Evolutionary conservation across 2,329 filamentous ascomycete genomes (phyloP).

Genomic region (Lasiodiplodia citricola): DNA sequence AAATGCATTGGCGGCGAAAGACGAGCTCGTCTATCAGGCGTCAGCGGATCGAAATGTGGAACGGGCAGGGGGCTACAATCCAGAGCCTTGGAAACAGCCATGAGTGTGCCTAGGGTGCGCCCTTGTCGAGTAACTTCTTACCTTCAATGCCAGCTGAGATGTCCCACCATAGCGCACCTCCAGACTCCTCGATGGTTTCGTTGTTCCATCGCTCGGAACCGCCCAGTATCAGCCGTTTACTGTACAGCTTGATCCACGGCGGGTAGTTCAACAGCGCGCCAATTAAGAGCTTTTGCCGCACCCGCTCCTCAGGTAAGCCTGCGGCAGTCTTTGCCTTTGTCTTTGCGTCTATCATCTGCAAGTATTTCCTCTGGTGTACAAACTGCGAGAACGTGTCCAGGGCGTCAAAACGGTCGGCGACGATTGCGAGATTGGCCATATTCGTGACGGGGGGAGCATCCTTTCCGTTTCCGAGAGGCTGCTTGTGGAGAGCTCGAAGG

Average conservation of each 20-base stretch:
- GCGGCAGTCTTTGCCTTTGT: constrained; percentile 47
- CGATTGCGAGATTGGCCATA: constrained; percentile 69
- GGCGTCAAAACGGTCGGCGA: constrained; percentile 77
- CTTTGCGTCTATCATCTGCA: constrained; percentile 51
- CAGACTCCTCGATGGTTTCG: constrained; percentile 38
- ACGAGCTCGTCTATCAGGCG: constrained; percentile 65
- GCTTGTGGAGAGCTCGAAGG: constrained; percentile 67
- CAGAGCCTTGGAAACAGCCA: neutral
- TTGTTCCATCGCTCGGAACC: constrained; percentile 66
- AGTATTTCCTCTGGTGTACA: constrained; percentile 53
- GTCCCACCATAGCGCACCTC: constrained; percentile 70
- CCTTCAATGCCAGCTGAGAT: constrained; percentile 71
- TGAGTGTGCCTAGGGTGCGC: constrained; percentile 1
- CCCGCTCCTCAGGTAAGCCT: constrained; percentile 63
- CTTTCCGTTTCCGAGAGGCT: constrained; percentile 46
- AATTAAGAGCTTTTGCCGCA: constrained; percentile 73
- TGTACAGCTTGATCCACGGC: constrained; percentile 64
- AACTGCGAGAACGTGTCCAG: constrained; percentile 60
- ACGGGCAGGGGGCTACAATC: neutral
- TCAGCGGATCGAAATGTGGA: neutral
- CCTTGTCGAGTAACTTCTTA: constrained; percentile 35
- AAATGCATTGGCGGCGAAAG: constrained; percentile 67
- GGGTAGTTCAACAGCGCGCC: constrained; percentile 69
- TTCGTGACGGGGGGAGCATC: constrained; percentile 61
- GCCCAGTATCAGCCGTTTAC: constrained; percentile 68